Conservation (phyloP, 768 basidiomycete species). For the Tylopilus plumbeoviolaceoides region DNA sequence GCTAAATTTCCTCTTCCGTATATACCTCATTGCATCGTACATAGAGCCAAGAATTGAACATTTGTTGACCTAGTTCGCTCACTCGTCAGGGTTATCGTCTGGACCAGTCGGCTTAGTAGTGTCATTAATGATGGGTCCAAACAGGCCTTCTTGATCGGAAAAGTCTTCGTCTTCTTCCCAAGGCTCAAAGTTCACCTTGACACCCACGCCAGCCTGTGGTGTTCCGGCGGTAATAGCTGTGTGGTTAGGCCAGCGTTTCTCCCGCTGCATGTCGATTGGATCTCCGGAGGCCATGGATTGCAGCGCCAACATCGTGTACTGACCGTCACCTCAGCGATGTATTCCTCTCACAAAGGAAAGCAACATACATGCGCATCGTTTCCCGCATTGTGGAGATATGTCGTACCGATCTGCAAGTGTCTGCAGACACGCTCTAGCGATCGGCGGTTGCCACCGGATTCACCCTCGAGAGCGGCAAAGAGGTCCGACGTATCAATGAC, state of each 20-base stretch:
- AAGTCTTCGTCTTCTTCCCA: slow-evolving; percentile 54
- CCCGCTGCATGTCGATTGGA: slow-evolving; percentile 70
- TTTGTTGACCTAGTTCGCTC: not conserved
- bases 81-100: slow-evolving; percentile 5
- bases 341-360: not conserved
- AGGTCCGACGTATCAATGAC: slow-evolving; percentile 72
- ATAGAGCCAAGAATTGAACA: not conserved
- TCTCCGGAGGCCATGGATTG: slow-evolving; percentile 71
- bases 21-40: slow-evolving; percentile 9
- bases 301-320: slow-evolving; percentile 71
- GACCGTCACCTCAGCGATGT: slow-evolving; percentile 1
- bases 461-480: slow-evolving; percentile 71
- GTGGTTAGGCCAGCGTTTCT: slow-evolving; percentile 73
- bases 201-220: slow-evolving; percentile 26
- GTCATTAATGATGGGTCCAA: slow-evolving; percentile 21
- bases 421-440: slow-evolving; percentile 59
- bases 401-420: slow-evolving; percentile 54
- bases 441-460: slow-evolving; percentile 46
- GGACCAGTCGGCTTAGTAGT: slow-evolving; percentile 2
- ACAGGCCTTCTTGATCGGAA: slow-evolving; percentile 43
- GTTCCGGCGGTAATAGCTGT: slow-evolving; percentile 27
- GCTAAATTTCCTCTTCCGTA: slow-evolving; percentile 4
- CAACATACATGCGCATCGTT: slow-evolving; percentile 75
- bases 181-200: slow-evolving; percentile 55
- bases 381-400: slow-evolving; percentile 76